A percentile compares a stretch with the other conserved stretches of the same genome.
Evolutionary conservation across 345 rosid genomes (phyloP).

Genomic region (Orychophragmus violaceus): DNA sequence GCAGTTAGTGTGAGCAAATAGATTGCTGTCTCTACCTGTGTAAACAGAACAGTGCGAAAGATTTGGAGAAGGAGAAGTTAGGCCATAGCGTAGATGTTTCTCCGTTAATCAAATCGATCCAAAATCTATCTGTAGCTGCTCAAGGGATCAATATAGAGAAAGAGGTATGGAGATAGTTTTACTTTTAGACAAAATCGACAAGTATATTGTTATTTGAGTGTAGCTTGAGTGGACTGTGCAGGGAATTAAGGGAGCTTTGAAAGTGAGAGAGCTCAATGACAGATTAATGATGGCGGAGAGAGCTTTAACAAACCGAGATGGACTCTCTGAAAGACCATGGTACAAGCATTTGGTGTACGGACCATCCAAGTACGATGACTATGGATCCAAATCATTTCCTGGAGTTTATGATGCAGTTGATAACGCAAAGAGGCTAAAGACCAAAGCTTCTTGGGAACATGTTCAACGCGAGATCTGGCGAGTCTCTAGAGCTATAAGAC

Average conservation of each 20-base stretch:
- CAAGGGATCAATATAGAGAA: conserved; percentile 39
- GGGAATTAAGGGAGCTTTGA: conserved; percentile 19
- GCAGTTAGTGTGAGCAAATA: too few relatives aligned
- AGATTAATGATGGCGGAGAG: conserved; percentile 76
- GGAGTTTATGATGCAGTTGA: conserved; percentile 71
- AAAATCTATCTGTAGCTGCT: conserved; percentile 51
- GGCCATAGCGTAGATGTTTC: conserved; percentile 34
- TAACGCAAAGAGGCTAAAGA: conserved; percentile 43
- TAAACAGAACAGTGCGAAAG: conserved; percentile 46
- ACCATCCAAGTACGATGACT: conserved; percentile 64
- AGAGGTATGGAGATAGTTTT: conserved; percentile 48
- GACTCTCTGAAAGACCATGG: conserved; percentile 66
- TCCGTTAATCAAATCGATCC: conserved; percentile 54
- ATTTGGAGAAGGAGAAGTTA: conserved; percentile 43
- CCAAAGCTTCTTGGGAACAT: conserved; percentile 47
- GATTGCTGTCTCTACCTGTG: background rate
- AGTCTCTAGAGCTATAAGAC: conserved; percentile 63
- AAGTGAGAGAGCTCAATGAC: conserved; percentile 62
- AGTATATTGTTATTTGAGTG: background rate
- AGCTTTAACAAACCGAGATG: conserved; percentile 67
- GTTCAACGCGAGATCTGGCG: conserved; percentile 86
- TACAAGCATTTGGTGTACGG: conserved; percentile 79
- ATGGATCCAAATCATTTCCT: conserved; percentile 70
- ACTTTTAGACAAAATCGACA: background rate
- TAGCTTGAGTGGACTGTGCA: background rate